Conservation (phyloP, 208 protist species). For the Leptomonas seymouri region DNA sequence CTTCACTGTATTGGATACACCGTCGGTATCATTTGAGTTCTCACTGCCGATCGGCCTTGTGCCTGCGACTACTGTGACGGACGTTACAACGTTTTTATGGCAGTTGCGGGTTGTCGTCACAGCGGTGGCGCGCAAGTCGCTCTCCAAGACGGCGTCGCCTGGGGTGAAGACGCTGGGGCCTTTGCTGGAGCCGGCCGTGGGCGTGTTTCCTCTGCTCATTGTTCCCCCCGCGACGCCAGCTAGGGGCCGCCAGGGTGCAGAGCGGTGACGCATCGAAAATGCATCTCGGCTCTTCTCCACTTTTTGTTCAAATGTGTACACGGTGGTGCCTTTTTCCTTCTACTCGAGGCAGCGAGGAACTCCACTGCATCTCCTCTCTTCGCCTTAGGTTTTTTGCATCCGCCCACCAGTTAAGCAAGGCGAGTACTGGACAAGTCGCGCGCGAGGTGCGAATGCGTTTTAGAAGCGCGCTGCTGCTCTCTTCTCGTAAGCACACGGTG, state of each 20-base stretch:
- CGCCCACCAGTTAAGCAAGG: no score
- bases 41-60: conserved; percentile 25
- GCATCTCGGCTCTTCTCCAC: not conserved
- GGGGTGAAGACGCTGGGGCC: conserved; percentile 23
- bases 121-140: conserved; percentile 21
- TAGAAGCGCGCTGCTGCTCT: no score
- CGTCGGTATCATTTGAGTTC: conserved; percentile 33
- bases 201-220: conserved; percentile 31
- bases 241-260: conserved; percentile 18
- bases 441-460: no score
- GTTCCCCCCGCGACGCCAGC: conserved; percentile 20
- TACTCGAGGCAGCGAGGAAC: no score
- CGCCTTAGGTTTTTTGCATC: no score
- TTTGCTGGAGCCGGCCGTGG: conserved; percentile 21
- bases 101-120: conserved; percentile 31
- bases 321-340: not conserved
- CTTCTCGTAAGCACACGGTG: no score
- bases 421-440: not conserved
- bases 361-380: no score
- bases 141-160: conserved; percentile 5
- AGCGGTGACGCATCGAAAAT: not conserved
- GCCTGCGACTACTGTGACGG: conserved; percentile 28
- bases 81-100: conserved; percentile 35
- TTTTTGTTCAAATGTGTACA: not conserved
- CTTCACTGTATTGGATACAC: conserved; percentile 29